phyloP scores from a whole-genome alignment of 1,284 basidiomycete genomes.

The Ganoderma resinaceum region DNA sequence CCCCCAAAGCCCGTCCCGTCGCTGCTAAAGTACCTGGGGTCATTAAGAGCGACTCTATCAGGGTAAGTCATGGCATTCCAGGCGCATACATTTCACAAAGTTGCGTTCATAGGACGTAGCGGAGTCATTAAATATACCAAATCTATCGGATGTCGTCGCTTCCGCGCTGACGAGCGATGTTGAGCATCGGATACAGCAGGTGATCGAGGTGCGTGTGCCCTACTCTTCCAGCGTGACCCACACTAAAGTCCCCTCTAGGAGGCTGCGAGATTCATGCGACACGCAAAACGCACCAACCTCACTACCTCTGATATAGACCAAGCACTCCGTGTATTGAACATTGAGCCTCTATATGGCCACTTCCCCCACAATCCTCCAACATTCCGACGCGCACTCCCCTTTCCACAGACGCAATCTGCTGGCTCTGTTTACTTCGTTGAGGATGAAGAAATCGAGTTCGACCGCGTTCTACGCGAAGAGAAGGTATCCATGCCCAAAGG shows the following conservation, averaged over 20 bases:
- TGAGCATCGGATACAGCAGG: conserved; percentile 94
- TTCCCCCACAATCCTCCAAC: conserved; percentile 71
- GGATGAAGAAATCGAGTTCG: conserved; percentile 98
- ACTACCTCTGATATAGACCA: conserved; percentile 93
- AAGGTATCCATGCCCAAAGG: conserved; percentile 81
- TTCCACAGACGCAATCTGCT: conserved; percentile 61
- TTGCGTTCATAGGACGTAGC: conserved; percentile 79
- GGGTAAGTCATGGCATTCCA: conserved; percentile 14
- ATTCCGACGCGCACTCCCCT: conserved; percentile 78
- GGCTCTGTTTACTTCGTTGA: conserved; percentile 90
- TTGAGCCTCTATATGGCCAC: conserved; percentile 91
- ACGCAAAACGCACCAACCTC: conserved; percentile 88
- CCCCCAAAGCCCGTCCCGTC: conserved; percentile 21
- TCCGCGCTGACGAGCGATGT: conserved; percentile 93
- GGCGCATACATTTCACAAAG: background rate
- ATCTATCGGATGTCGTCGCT: conserved; percentile 82
- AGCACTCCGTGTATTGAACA: conserved; percentile 92
- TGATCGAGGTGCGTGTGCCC: conserved; percentile 73
- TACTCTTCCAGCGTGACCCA: conserved; percentile 1
- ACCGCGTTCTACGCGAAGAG: conserved; percentile 85
- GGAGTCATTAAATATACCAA: conserved; percentile 86
- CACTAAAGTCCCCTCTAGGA: conserved; percentile 63
- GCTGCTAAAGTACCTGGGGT: conserved; percentile 28
- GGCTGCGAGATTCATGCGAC: conserved; percentile 96
- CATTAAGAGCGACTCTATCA: conserved; percentile 29